Base-by-base conservation (phyloP, 1,284 basidiomycete genomes). In the Apiotrichum brassicae region DNA sequence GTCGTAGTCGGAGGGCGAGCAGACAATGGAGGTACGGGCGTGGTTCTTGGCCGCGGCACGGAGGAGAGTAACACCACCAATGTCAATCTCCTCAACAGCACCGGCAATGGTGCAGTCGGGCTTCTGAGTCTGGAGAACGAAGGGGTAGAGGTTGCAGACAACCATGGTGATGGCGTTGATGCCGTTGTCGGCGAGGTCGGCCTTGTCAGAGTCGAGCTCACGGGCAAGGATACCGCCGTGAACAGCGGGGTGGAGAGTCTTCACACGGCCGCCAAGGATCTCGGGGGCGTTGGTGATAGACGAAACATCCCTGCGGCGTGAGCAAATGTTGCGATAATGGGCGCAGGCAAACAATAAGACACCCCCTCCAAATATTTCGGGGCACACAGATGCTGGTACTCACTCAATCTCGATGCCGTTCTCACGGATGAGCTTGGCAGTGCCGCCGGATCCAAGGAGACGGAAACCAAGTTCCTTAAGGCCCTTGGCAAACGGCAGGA, bases 21-120 rank as follows among this genome's bases (percentile, higher is more conserved):
- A 95, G 49, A 98, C 79, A 53, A 98, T 85, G 25, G 85, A 86
- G 20, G 94, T 90, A 44, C 92, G 87, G 54, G 82, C 86, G 76
- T 98, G 95, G 76, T 99, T 99, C 77, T 99, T 99, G 52, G 95
- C 95, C 6, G 93, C 95, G 7, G 95, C 95, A 49, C 95, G 87
- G 45, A 98, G 83, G 22, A 99, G 85, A 2, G 95, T 98, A 36
- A 99, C 95, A 41, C 95, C 95, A 6, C 95, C 95, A 58, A 98
- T 98, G 75, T 99, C 95, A 62, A 99, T 87, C 76, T 99, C 95
- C 72, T 99, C 95, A 51, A 97, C 85, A 13, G 94, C 94, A 54
- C 88, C 85, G 3, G 88, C 83, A 57, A 97, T 82, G 16, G 90
- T 90, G 74, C 92, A 94, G 61, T 83, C 81, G 0, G 92, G 88